A percentile compares a stretch with the other conserved stretches of the same genome.
phyloP scores from a whole-genome alignment of 2,329 filamentous ascomycete species.

The Ramichloridium luteum region DNA sequence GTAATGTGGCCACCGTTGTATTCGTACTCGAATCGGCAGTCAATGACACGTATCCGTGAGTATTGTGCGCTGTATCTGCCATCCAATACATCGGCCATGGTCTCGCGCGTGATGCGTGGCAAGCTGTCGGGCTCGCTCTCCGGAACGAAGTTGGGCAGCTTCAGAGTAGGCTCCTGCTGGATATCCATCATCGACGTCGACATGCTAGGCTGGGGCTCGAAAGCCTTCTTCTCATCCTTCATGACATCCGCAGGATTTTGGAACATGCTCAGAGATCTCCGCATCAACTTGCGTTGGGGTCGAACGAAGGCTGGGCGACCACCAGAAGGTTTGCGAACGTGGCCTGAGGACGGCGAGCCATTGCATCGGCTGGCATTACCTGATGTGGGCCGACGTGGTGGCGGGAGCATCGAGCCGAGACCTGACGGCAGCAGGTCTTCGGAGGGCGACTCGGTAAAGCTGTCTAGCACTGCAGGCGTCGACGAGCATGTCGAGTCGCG shows the following conservation, averaged over 20 bases:
- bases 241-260: constrained; percentile 82
- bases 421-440: constrained; percentile 53
- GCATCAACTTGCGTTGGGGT: constrained; percentile 75
- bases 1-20: constrained; percentile 94
- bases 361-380: constrained; percentile 49
- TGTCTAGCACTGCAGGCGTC: constrained; percentile 61
- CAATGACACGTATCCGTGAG: constrained; percentile 74
- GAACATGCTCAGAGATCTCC: constrained; percentile 95
- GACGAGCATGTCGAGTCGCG: constrained; percentile 34
- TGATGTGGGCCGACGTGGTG: constrained; percentile 54
- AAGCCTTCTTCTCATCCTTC: constrained; percentile 58
- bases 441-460: constrained; percentile 68
- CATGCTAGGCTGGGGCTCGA: constrained; percentile 34
- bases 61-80: constrained; percentile 67
- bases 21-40: constrained; percentile 98
- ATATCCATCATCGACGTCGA: constrained; percentile 69
- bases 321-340: constrained; percentile 52
- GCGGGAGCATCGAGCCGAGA: constrained; percentile 39
- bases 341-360: constrained; percentile 61
- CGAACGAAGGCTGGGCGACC: constrained; percentile 51
- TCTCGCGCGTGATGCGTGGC: constrained; percentile 71
- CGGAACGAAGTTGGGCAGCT: constrained; percentile 71
- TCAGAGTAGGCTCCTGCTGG: constrained; percentile 60
- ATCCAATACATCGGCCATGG: constrained; percentile 76
- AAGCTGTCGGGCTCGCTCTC: constrained; percentile 75